Conservation (phyloP, 257 asterid genomes). For the Solanum virginianum region DNA sequence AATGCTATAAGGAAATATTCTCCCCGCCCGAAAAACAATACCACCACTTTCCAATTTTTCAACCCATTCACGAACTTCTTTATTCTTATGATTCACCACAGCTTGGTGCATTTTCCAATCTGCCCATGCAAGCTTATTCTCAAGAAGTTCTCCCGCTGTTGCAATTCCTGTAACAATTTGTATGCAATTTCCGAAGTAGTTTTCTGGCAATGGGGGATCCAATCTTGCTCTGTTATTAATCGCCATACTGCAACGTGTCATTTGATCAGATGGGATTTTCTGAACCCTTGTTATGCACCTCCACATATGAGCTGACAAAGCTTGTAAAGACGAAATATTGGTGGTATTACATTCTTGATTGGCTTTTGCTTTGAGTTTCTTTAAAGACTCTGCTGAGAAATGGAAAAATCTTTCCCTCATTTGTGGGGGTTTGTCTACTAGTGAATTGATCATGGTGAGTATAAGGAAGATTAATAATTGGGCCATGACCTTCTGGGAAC, state of each 20-base stretch:
- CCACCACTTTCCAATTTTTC: not conserved
- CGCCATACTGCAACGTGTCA: slow-evolving; percentile 3
- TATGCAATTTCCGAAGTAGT: slow-evolving; percentile 13
- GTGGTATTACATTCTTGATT: slow-evolving; percentile 8
- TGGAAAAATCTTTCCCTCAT: slow-evolving; percentile 19
- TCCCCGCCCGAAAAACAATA: not conserved
- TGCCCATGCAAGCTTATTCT: slow-evolving; percentile 9
- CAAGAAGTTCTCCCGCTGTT: slow-evolving; percentile 1
- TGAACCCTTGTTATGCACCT: slow-evolving; percentile 15
- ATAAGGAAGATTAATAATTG: slow-evolving; percentile 4
- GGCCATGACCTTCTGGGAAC: slow-evolving; percentile 13
- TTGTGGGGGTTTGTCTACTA: not conserved
- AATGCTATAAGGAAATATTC: slow-evolving; percentile 2
- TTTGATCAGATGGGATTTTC: not conserved
- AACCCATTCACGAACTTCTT: slow-evolving; percentile 4
- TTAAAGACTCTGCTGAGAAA: slow-evolving; percentile 2
- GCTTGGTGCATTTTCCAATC: slow-evolving; percentile 7
- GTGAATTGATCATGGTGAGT: slow-evolving; percentile 8
- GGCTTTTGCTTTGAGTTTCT: slow-evolving; percentile 16
- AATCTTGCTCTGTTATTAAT: slow-evolving; percentile 6
- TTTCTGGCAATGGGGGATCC: slow-evolving; percentile 1
- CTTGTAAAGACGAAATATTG: slow-evolving; percentile 21
- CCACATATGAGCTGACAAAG: slow-evolving; percentile 24
- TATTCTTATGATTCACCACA: slow-evolving; percentile 5
- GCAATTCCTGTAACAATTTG: not conserved